These are phyloP conservation scores for Petunia hybrid DNA, from an alignment of 305 asterid genomes.

Conservation along the genomic window DNA sequence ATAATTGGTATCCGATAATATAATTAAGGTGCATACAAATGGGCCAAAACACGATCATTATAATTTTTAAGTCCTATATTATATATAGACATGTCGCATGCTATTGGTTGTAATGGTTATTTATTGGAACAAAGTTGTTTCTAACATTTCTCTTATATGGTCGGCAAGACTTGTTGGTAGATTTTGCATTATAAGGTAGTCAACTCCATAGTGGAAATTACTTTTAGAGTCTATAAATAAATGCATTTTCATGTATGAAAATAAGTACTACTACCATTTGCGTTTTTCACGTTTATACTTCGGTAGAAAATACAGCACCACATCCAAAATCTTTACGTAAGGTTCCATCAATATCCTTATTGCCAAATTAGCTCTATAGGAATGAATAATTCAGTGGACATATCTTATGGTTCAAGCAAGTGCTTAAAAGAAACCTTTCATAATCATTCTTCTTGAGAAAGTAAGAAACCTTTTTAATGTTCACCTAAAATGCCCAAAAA, in stretches of 20 bases:
- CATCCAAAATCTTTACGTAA: not conserved
- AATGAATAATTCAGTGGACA: not conserved
- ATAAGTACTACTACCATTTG: not conserved
- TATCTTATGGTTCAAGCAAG: not conserved
- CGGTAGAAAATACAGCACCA: not conserved
- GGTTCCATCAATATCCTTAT: slow-evolving; percentile 18
- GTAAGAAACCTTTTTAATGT: not conserved
- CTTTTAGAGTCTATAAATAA: not conserved
- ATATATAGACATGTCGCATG: not conserved
- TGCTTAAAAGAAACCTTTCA: slow-evolving; percentile 23
- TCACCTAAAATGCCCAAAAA: slow-evolving; percentile 13
- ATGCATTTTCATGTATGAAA: not conserved
- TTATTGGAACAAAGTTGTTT: not conserved
- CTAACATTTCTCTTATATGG: not conserved
- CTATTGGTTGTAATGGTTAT: not conserved
- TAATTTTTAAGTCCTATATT: too few relatives aligned
- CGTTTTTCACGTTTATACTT: slow-evolving; percentile 15
- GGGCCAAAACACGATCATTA: too few relatives aligned
- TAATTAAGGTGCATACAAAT: too few relatives aligned
- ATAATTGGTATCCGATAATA: too few relatives aligned
- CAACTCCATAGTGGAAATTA: not conserved
- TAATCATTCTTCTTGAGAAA: slow-evolving; percentile 28
- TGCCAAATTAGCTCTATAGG: not conserved
- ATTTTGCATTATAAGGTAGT: not conserved
- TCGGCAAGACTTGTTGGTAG: slow-evolving; percentile 10